These are phyloP conservation scores for Alternaria tenuissima DNA, from an alignment of 2,329 filamentous ascomycete species.

Conservation along the genomic window DNA sequence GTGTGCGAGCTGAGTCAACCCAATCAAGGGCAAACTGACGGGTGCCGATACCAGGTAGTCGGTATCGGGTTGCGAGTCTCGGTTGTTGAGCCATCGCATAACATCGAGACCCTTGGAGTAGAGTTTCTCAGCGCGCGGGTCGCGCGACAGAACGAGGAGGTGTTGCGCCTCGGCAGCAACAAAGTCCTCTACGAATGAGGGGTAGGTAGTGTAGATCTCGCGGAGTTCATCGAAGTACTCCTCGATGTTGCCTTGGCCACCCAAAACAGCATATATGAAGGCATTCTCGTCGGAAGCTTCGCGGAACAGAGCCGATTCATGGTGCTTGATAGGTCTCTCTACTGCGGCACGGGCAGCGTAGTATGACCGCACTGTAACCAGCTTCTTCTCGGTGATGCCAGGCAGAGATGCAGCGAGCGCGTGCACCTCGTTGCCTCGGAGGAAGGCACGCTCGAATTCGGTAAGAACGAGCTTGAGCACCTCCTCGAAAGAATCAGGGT, in stretches of 20 bases:
- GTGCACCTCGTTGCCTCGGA: slow-evolving; percentile 95
- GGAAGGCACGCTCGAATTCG: slow-evolving; percentile 95
- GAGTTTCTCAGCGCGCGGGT: slow-evolving; percentile 89
- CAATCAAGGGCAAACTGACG: slow-evolving; percentile 93
- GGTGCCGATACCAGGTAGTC: slow-evolving; percentile 69
- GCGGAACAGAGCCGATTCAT: slow-evolving; percentile 91
- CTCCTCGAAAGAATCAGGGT: slow-evolving; percentile 89
- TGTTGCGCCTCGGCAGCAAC: slow-evolving; percentile 83
- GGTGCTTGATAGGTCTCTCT: slow-evolving; percentile 85
- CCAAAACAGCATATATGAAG: slow-evolving; percentile 91
- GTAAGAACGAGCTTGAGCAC: slow-evolving; percentile 91
- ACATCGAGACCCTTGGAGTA: slow-evolving; percentile 97
- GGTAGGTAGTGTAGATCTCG: slow-evolving; percentile 89
- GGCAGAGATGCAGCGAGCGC: slow-evolving; percentile 84
- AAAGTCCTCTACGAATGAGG: slow-evolving; percentile 87
- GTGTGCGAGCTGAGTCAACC: slow-evolving; percentile 93
- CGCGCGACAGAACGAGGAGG: slow-evolving; percentile 82
- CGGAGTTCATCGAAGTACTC: slow-evolving; percentile 99
- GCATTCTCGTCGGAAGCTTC: slow-evolving; percentile 85
- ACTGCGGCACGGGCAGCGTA: slow-evolving; percentile 86
- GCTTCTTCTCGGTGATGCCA: slow-evolving; percentile 92
- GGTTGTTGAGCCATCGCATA: slow-evolving; percentile 89
- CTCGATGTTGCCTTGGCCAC: slow-evolving; percentile 97
- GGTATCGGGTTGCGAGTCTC: slow-evolving; percentile 87
- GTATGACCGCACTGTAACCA: slow-evolving; percentile 88